Evolutionary conservation across 208 protist species (phyloP).

Genomic region (Lotmaria passim): DNA sequence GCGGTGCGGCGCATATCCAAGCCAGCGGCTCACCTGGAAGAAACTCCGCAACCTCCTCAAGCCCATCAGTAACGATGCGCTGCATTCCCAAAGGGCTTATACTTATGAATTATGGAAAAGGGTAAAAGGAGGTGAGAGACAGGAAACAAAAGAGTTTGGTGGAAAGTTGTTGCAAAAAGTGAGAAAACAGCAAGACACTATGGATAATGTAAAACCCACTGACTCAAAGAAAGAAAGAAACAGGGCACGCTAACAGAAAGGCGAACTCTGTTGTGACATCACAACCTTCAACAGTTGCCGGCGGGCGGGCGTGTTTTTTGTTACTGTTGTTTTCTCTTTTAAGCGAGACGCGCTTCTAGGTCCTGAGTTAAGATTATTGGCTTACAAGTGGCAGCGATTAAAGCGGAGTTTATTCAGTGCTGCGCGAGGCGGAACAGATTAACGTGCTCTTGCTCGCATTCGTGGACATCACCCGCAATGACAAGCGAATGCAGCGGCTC

Average conservation of each 20-base stretch:
- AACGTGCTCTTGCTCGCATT: constrained; percentile 94
- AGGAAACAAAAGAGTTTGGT: not conserved
- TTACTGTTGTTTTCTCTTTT: not conserved
- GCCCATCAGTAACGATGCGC: not conserved
- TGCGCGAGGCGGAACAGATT: constrained; percentile 50
- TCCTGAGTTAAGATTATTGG: not conserved
- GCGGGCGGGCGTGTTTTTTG: no score
- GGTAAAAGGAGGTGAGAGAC: not conserved
- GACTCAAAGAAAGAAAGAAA: no score
- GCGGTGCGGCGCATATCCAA: constrained; percentile 14
- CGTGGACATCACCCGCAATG: constrained; percentile 95
- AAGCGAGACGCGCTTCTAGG: no score
- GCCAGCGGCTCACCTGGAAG: constrained; percentile 9
- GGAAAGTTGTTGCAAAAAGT: not conserved
- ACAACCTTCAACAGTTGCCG: no score
- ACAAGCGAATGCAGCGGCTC: constrained; percentile 97
- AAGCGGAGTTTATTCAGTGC: constrained; percentile 5
- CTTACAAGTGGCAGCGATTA: constrained; percentile 7
- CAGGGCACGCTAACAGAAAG: no score
- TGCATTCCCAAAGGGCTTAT: not conserved
- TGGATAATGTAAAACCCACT: no score
- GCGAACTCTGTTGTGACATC: no score
- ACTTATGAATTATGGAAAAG: not conserved
- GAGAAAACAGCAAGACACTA: not conserved
- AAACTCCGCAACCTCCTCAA: constrained; percentile 15